Evolutionary conservation across 1,284 basidiomycete genomes (phyloP).

Genomic region (Malassezia caprae): DNA sequence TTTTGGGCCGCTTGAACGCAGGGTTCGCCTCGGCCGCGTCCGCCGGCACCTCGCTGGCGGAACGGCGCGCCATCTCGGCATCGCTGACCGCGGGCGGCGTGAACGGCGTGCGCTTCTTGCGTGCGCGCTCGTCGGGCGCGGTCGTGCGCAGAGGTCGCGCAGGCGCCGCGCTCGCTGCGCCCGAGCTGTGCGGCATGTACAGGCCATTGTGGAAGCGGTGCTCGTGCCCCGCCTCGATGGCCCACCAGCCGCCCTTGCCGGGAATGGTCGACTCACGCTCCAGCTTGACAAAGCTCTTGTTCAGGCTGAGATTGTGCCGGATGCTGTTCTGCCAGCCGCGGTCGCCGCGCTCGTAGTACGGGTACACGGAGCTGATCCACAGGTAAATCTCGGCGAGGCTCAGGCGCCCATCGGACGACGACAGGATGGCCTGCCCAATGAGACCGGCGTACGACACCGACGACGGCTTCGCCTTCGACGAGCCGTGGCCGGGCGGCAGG

Average conservation of each 20-base stretch:
- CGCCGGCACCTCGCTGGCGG: not conserved
- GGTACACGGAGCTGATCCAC: conserved; percentile 86
- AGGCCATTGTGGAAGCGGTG: conserved; percentile 39
- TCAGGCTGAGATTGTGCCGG: conserved; percentile 76
- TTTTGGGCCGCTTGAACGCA: conserved; percentile 13
- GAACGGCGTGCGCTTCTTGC: conserved; percentile 10
- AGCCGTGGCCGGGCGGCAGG: conserved; percentile 36
- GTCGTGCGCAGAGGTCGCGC: not conserved
- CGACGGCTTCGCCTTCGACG: conserved; percentile 34
- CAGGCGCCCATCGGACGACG: conserved; percentile 69
- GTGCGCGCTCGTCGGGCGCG: not conserved
- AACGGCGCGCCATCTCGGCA: not conserved
- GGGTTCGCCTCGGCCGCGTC: not conserved
- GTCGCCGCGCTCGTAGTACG: conserved; percentile 81
- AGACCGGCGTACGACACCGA: conserved; percentile 74
- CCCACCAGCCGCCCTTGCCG: conserved; percentile 51
- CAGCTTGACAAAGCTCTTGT: conserved; percentile 64
- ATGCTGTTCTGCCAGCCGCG: conserved; percentile 92
- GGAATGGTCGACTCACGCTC: conserved; percentile 46
- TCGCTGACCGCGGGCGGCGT: not conserved
- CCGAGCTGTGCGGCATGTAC: conserved; percentile 19
- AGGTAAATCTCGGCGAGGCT: conserved; percentile 91
- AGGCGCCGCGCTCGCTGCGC: not conserved
- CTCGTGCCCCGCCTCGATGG: conserved; percentile 46
- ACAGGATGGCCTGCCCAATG: conserved; percentile 85